Evolutionary conservation across 768 basidiomycete species (phyloP), one percentile per base, ranked within the genome.

Genomic region (Daedaleopsis sinensis): DNA sequence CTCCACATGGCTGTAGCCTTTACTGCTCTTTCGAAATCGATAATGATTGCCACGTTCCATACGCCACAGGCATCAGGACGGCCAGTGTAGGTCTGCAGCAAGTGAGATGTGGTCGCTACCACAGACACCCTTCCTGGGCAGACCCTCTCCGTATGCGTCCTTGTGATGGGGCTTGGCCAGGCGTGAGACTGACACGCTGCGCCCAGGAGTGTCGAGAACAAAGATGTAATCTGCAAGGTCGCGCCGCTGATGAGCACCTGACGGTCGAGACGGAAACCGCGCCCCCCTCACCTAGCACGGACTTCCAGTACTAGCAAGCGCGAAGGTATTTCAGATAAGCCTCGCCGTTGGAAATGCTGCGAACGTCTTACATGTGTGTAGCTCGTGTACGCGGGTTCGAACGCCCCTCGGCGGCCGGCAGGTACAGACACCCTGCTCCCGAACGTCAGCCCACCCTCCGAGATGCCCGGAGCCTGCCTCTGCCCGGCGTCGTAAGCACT

Each of bases 71-170:
- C 57, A 50, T 35, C 27, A 23, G 3, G 46, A 35, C 4, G 58
- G 55, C 71, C 71, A 77, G 54, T 58, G 68, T 12, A 95, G 71
- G 64, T 93, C 89, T 2, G 84, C 85, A 36, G 84, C 86, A 13
- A 98, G 78, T 3, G 90, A 89, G 59, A 93, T 79, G 70, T 97
- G 96, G 74, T 98, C 96, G 67, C 90, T 92, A 11, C 91, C 91
- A 68, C 89, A 91, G 49, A 96, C 77, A 15, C 84, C 85, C 65
- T 83, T 83, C 69, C 85, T 79, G n/a, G 96, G 96, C 36, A 98
- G 76, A 6, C 95, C 96, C 6, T 80, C 80, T 10, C 78, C 81
- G 23, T 97, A 79, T 52, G 85, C 81, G 52, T 82, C 76, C 35
- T 80, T 80, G 24, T 66, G 71, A 68, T 88, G 89, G 15, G 91